A percentile compares a stretch with the other conserved stretches of the same genome.
phyloP scores from a whole-genome alignment of 768 basidiomycete genomes.

The Naganishia friedmannii region DNA sequence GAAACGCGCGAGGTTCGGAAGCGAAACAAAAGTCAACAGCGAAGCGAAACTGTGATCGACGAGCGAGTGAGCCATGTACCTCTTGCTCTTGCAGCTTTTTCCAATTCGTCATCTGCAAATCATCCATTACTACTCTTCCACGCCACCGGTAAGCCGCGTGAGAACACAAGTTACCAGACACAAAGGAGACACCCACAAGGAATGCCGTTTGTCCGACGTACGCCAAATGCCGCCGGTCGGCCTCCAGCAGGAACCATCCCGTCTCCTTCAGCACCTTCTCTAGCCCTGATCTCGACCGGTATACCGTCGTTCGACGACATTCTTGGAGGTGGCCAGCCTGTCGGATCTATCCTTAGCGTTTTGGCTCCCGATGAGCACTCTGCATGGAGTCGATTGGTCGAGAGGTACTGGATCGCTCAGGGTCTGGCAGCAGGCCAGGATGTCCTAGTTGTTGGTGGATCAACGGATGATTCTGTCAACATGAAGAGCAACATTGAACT shows the following conservation, averaged over 20 bases:
- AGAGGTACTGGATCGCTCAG: conserved; percentile 85
- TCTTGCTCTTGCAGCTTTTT: neutral
- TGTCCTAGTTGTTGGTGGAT: conserved; percentile 62
- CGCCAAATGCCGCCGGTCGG: conserved; percentile 7
- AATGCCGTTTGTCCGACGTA: conserved; percentile 20
- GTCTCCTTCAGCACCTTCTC: conserved; percentile 45
- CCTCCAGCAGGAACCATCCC: conserved; percentile 45
- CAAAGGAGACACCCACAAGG: neutral
- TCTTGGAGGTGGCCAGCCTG: conserved; percentile 76
- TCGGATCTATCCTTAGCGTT: conserved; percentile 69
- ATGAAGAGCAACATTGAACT: conserved; percentile 39
- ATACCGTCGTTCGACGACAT: conserved; percentile 92
- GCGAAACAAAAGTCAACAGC: too few species aligned
- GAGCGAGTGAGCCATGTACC: too few species aligned
- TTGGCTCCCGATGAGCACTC: conserved; percentile 84
- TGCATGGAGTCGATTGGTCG: conserved; percentile 76
- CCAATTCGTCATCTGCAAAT: neutral
- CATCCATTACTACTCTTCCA: too few species aligned
- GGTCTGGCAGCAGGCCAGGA: conserved; percentile 72
- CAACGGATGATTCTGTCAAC: conserved; percentile 39
- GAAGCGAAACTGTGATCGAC: too few species aligned
- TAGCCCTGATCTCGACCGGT: conserved; percentile 65
- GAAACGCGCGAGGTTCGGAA: conserved; percentile 7
- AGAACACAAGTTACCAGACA: neutral
- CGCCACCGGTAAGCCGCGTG: too few species aligned